These are phyloP conservation scores for Aspergillus quadrilineatus DNA, from an alignment of 2,329 filamentous ascomycete species.

Conservation along the genomic window DNA sequence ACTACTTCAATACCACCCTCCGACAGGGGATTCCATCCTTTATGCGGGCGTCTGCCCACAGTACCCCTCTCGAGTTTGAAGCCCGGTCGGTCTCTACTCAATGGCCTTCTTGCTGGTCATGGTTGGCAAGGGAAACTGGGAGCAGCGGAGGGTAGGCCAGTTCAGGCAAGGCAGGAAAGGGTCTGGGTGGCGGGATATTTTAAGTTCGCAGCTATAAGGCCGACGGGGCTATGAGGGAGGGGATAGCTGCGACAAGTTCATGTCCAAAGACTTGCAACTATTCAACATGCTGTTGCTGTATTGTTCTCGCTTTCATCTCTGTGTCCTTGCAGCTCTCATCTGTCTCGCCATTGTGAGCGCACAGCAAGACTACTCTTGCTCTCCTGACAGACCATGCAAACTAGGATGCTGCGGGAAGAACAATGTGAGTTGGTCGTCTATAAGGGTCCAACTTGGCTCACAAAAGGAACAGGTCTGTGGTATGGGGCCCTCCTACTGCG, in stretches of 20 bases:
- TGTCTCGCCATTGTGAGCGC: neutral
- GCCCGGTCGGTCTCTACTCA: too few relatives aligned
- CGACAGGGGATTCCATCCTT: too few relatives aligned
- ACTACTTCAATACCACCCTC: too few relatives aligned
- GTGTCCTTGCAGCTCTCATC: neutral
- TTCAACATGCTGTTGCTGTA: neutral
- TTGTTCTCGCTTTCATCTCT: neutral
- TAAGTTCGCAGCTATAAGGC: neutral
- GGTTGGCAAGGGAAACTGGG: too few relatives aligned
- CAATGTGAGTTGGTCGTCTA: neutral
- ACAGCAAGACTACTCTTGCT: neutral
- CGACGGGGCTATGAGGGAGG: neutral
- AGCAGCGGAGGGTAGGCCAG: too few relatives aligned
- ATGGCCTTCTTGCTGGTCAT: too few relatives aligned
- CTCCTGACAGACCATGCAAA: neutral
- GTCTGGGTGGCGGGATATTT: too few relatives aligned
- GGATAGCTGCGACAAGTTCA: too few relatives aligned
- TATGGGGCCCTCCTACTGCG: conserved; percentile 17
- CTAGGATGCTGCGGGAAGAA: neutral
- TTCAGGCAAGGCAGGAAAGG: too few relatives aligned
- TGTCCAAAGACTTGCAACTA: neutral
- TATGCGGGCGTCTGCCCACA: too few relatives aligned
- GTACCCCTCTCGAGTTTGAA: too few relatives aligned
- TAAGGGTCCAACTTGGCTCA: neutral
- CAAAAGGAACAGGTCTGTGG: conserved; percentile 13